Base-by-base conservation (phyloP, 768 basidiomycete genomes). In the Xerocomus potaroensis region DNA sequence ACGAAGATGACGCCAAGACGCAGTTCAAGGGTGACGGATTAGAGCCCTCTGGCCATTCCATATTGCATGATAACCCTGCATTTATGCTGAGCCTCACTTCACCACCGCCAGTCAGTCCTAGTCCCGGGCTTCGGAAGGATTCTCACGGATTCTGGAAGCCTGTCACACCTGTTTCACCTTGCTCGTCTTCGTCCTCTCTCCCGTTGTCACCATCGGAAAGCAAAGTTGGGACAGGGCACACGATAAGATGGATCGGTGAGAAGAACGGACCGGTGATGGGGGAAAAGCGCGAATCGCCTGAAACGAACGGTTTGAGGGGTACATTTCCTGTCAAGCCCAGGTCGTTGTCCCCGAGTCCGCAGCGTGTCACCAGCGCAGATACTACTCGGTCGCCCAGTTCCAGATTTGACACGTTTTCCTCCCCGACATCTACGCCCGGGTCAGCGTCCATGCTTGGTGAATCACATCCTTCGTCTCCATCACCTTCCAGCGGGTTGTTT, bases 81-180 rank as follows among this genome's bases (percentile, higher is more conserved):
- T 22, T 46, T 18, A 47, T 4, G 44, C 46, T 24, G 18, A 52
- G 43, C 46, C 48, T 47, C 6, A 47, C 21, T 18, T 56, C 57
- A 19, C 48, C 54, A 6, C 47, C 49, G 11, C 38, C 39, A 8
- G 49, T 41, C 30, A 49, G 47, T 46, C 44, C 41, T 11, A 37
- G 42, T 9, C 26, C 43, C 14, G 57, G 43, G 9, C 41, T 63
- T 19, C 50, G 52, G n/a, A 62, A 51, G 35, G 53, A 63, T 51
- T 41, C 57, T 18, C 62, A 62, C 4, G 62, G 62, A 22, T 64
- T 64, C 33, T 64, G 62, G 62, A 60, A 57, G n/a, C 47, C 57
- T 18, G 36, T 48, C 23, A 42, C 32, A 4, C 48, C 54, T 2
- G 11, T 49, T 5, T 59, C 57, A 7, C 57, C 62, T 16, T 56